Evolutionary conservation across 2,329 filamentous ascomycete genomes (phyloP), one percentile per base, ranked within the genome.

Genomic region (Fusarium euwallaceae): DNA sequence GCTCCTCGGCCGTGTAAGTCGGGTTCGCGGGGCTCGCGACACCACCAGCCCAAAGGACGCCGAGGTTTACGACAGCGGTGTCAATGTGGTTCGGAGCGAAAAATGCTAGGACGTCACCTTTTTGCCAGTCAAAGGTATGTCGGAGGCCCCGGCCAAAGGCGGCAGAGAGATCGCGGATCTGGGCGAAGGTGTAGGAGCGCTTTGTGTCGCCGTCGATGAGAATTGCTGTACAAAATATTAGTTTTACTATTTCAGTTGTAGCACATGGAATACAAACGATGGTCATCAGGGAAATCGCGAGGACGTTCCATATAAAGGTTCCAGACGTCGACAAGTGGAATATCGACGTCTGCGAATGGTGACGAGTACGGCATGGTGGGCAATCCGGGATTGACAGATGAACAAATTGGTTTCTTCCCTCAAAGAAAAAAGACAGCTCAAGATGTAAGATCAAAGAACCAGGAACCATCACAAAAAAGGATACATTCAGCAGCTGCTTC

Each of bases 21-120:
- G 95, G 95, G 80, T 98, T 98, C 4, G 94, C 95, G 0, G 95
- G 95, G n/a, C 92, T 95, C 12, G 94, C 85, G 61, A 94, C 86
- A 34, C 94, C 95, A 55, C 95, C 95, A 1, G 94, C 93, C 93
- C 94, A 98, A 74, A 93, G 90, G 11, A 91, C 88, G 32, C 95
- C 95, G 87, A 94, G 94, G 82, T 91, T 94, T 56, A 95, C 83
- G 4, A 92, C 86, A 0, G 94, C 92, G 0, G 92, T 94, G 82
- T 98, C 95, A 80, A 98, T 93, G 81, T 89, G 92, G 82, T 98
- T 98, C 32, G 95, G 94, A 4, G 94, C 92, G 86, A 93, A 98
- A 64, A 98, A 87, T 12, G 89, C 93, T 24, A 98, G 87, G 2
- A 97, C 94, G 81, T 98, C 94, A 78, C 94, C 93, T 80, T 93